Conservation (phyloP, 1,284 basidiomycete genomes). For the Hortiboletus rubellus region DNA sequence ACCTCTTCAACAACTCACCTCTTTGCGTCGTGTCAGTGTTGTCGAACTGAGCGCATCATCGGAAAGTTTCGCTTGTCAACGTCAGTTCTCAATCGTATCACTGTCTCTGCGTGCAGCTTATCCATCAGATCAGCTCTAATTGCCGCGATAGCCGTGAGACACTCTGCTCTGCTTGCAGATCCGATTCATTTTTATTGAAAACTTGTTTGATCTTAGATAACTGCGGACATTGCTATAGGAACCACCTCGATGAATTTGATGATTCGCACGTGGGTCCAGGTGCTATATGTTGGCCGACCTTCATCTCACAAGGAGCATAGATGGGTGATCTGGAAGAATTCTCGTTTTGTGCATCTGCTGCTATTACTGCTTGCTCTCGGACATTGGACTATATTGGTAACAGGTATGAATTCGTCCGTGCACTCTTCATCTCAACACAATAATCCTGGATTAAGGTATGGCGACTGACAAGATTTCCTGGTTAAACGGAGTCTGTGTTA, state of each 20-base stretch:
- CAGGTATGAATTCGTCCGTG: constrained; percentile 10
- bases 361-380: constrained; percentile 19
- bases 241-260: constrained; percentile 24
- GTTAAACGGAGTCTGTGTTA: constrained; percentile 5
- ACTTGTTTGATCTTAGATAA: constrained; percentile 1
- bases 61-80: constrained; percentile 5
- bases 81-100: constrained; percentile 13
- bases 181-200: too few relatives aligned
- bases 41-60: neutral
- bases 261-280: constrained; percentile 12
- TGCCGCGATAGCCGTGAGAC: too few relatives aligned
- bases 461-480: too few relatives aligned
- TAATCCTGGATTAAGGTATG: constrained; percentile 6
- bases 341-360: constrained; percentile 12
- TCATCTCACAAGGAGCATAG: constrained; percentile 8
- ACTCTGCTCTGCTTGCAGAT: too few relatives aligned
- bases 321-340: constrained; percentile 30
- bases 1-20: neutral
- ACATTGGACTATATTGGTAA: constrained; percentile 18
- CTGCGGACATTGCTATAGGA: constrained; percentile 10
- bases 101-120: neutral
- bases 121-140: too few relatives aligned
- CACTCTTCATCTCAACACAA: neutral
- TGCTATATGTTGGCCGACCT: neutral
- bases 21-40: neutral